Base-by-base conservation (phyloP, 495 filamentous ascomycete species). In the Penicillium robsamsonii region DNA sequence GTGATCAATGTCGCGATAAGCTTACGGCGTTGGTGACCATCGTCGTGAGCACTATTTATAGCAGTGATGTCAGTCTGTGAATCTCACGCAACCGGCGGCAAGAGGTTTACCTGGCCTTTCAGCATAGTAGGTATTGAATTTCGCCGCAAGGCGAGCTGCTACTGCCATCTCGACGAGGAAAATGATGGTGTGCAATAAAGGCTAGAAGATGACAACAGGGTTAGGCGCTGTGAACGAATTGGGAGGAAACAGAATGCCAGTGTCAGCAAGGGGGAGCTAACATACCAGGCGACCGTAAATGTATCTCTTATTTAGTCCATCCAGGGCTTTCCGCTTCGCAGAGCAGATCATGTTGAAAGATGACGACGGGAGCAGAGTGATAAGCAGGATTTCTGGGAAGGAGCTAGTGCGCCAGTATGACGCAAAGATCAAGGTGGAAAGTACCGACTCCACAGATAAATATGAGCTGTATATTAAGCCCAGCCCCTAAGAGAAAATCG, bases 1-100 rank as follows among this genome's bases (percentile, higher is more conserved):
- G 12, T 37, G 41, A 2, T 53, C 20, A 15, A 41, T 35, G 12
- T 54, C 10, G 30, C 41, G 29, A 33, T 43, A 63, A 55, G 71
- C 83, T 68, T 84, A 98, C 87, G 54, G 94, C 88, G 73, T 98
- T 98, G 62, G 91, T 93, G 58, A 97, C 88, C 94, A 97, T 98
- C 70, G 93, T 98, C 41, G 94, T 98, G 58, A 98, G 80, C 37
- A 98, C 90, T 89, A 73, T 62, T 53, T 22, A 57, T 6, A 48
- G 51, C 31, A 41, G 55, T 56, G 20, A 35, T 59, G 67, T 74
- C 59, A 76, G 70, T 57, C 25, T 48, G 35, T 43, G 30, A 22
- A 42, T 38, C 42, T 24, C 33, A 33, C 42, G 50, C 27, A 53
- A 33, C n/a, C 30, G 50, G 30, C 40, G 43, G 61, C 42, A 25